Base-by-base conservation (phyloP, 176 grass and related monocot genomes). In the Alloteropsis semialata region DNA sequence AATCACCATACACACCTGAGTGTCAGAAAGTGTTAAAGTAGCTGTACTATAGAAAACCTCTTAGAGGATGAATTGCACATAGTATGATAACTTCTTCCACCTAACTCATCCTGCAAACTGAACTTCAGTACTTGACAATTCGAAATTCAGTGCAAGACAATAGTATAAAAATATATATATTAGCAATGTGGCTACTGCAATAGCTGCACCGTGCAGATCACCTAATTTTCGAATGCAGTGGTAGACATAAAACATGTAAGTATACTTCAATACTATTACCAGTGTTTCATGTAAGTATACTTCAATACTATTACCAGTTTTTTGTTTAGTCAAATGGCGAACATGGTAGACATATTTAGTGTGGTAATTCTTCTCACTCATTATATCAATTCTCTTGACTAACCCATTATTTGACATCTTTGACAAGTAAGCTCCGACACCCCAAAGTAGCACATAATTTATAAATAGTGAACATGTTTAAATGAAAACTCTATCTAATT, bases 1-100 rank as follows among this genome's bases (percentile, higher is more conserved):
- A 98, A 84, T 98, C 92, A 84, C 95, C 95, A 73, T 98, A 98
- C 39, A 98, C 92, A 91, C 95, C 95, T 98, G 86, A 14, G 81
- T 75, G 19, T 29, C 70, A 53, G 22, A 39, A 25, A 25, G 5
- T 25, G 32, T 86, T 32, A 82, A 42, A 49, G 3, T 49, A 60
- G 19, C 22, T 36, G 0, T 66, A 28, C 42, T 37, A 24, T 27
- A 4, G 54, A 82, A 60, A 59, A 56, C 51, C n/a, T 5, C 32
- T 64, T 74, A 4, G 10, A 38, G n/a, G 54, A 2, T 65, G 13
- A 33, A 51, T 17, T 63, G 28, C 56, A 74, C 28, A 46, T 13
- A 41, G 14, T 27, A 61, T 51, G 22, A 41, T 28, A 42, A 34
- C 6, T 56, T 68, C 6, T 49, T 44, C 22, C 12, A 19, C 38